Base-by-base conservation (phyloP, 179 eudicot species). In the Corrigiola litoralis region DNA sequence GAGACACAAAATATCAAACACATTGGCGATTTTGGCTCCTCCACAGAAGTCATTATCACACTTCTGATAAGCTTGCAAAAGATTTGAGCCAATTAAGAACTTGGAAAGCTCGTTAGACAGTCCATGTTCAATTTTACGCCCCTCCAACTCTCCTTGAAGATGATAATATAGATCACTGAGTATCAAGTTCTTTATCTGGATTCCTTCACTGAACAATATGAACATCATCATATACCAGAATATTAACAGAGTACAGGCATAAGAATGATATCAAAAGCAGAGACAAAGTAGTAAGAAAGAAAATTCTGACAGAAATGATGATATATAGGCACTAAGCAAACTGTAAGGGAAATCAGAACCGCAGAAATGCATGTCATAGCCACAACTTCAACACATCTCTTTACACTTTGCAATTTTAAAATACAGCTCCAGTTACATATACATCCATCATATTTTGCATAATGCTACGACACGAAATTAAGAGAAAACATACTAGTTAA, bases 91-190 rank as follows among this genome's bases (percentile, higher is more conserved):
- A 1, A 77, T 8, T 50, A 95, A 72, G 74, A 65, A 87, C 68
- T 79, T 87, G 62, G 76, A 79, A 49, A 95, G 82, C 72, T 88
- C 97, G 72, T 91, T 91, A 77, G 91, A 88, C 61, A 88, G 83
- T 41, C 88, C 83, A 63, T 81, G 77, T 65, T 79, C 95, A 72
- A 91, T 85, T 61, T 66, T 65, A 70, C 97, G 97, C 23, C 99
- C 99, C 79, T 91, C 96, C 58, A 91, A 77, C 80, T 91, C 96
- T 67, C 97, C 99, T 81, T 88, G 92, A 48, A 95, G 72, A 80
- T 87, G 99, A 82, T 88, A 88, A 76, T 83, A 91, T 2, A 95
- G 81, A 78, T 95, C 99, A 58, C 75, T 85, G 69, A 91, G 80
- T 73, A 95, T 78, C 72, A 95, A 79, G 64, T 71, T 63, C 53